Evolutionary conservation across 2,329 filamentous ascomycete genomes (phyloP), one percentile per base, ranked within the genome.

Genomic region (Helminthosporium solani): DNA sequence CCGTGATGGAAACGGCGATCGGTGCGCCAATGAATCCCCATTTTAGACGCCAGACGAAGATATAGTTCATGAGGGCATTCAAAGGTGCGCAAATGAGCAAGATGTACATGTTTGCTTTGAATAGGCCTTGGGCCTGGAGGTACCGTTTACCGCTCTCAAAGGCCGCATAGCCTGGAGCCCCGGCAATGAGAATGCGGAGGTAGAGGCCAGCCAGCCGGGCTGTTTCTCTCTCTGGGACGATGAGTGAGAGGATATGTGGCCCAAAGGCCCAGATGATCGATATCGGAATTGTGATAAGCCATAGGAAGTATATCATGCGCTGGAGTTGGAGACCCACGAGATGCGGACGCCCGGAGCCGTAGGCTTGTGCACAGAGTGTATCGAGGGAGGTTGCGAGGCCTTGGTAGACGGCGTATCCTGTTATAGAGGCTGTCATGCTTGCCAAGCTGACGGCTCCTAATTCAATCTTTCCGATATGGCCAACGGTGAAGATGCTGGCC

Each of bases 311-410:
- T 1, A 88, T 76, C 88, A 92, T 92, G 46, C 88, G 80, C 71
- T 94, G 87, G 52, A 89, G 79, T 60, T 94, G 88, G 44, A 94
- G 69, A 1, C 88, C 92, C 47, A 97, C 92, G 4, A 97, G 81
- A 57, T 91, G 87, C 65, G 87, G 95, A 66, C 87, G 87, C 0
- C 92, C 92, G 0, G 88, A 95, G 2, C 94, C 92, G 65, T 95
- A 97, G 0, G 94, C 92, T 70, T 97, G 92, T 0, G 92, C 83
- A 68, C 92, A 96, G 2, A 97, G 82, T 0, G 92, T 97, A 70
- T 97, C 92, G 30, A 97, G 77, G 53, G 86, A 89, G 3, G 92
- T 97, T 1, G 90, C 86, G 12, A 97, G 78, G n/a, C 90, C 74
- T 56, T 76, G 73, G 41, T 74, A 76, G 12, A 75, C 70, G 1